These are phyloP conservation scores for Quercus engelmannii DNA, from an alignment of 306 rosid species.

Conservation along the genomic window DNA sequence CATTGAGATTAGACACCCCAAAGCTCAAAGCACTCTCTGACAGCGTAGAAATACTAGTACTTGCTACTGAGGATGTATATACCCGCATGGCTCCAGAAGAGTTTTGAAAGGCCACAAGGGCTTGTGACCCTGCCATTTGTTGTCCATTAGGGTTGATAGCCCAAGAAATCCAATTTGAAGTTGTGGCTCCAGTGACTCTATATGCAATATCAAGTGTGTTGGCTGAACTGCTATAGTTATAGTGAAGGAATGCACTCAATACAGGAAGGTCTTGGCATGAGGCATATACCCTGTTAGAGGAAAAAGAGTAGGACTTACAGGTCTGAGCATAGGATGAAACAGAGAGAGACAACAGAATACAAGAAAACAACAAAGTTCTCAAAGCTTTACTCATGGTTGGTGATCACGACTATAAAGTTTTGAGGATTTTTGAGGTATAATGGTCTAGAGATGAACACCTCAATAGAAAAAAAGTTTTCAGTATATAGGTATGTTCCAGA, in stretches of 20 bases:
- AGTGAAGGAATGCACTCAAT: slow-evolving; percentile 54
- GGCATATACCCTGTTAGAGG: slow-evolving; percentile 16
- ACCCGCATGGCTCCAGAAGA: slow-evolving; percentile 16
- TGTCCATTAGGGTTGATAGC: slow-evolving; percentile 42
- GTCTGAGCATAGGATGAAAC: slow-evolving; percentile 46
- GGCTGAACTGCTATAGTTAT: slow-evolving; percentile 35
- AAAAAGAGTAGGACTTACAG: slow-evolving; percentile 27
- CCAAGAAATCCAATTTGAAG: slow-evolving; percentile 64
- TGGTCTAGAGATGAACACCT: background rate
- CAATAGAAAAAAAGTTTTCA: background rate
- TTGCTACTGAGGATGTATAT: slow-evolving; percentile 17
- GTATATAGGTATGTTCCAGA: background rate
- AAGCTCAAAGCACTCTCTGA: slow-evolving; percentile 30
- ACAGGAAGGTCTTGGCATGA: slow-evolving; percentile 49
- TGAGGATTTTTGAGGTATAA: background rate
- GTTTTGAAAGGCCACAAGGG: slow-evolving; percentile 47
- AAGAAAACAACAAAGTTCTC: background rate
- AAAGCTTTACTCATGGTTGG: background rate
- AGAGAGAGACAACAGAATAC: slow-evolving; percentile 28
- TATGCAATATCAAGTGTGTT: slow-evolving; percentile 49
- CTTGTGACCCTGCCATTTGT: slow-evolving; percentile 47
- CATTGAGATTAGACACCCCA: background rate
- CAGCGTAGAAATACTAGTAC: rapidly evolving
- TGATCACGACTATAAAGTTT: background rate
- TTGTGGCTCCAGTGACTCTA: slow-evolving; percentile 34